phyloP scores from a whole-genome alignment of 2,329 filamentous ascomycete species.

The Hymenoscyphus infarciens region DNA sequence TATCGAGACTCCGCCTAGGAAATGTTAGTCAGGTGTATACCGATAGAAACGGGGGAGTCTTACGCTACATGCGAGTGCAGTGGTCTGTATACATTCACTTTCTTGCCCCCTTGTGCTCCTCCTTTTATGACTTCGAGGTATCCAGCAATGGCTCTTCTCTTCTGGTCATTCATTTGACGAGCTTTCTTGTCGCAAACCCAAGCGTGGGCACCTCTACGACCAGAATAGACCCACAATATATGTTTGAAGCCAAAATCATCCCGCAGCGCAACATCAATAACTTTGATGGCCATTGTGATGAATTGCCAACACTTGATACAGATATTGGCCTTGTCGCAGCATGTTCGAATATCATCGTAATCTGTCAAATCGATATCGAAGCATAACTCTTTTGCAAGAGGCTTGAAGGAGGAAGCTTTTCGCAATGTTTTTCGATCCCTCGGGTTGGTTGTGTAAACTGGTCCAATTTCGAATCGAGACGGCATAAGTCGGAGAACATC shows the following conservation, averaged over 20 bases:
- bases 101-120: slow-evolving; percentile 80
- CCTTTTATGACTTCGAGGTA: slow-evolving; percentile 91
- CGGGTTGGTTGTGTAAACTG: slow-evolving; percentile 92
- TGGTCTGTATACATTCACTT: slow-evolving; percentile 77
- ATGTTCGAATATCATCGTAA: slow-evolving; percentile 95
- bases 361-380: slow-evolving; percentile 99
- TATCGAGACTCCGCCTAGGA: slow-evolving; percentile 72
- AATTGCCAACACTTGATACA: slow-evolving; percentile 95
- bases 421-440: slow-evolving; percentile 86
- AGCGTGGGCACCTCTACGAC: slow-evolving; percentile 91
- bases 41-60: slow-evolving; percentile 29
- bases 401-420: slow-evolving; percentile 77
- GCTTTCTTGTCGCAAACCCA: slow-evolving; percentile 95
- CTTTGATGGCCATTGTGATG: slow-evolving; percentile 96
- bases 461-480: slow-evolving; percentile 95
- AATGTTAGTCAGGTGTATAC: slow-evolving; percentile 12
- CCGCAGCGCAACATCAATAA: slow-evolving; percentile 78
- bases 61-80: slow-evolving; percentile 84
- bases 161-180: slow-evolving; percentile 78
- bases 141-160: slow-evolving; percentile 77
- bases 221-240: slow-evolving; percentile 98
- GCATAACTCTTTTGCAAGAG: slow-evolving; percentile 87
- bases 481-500: slow-evolving; percentile 86
- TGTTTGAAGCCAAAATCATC: slow-evolving; percentile 97
- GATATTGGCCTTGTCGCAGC: slow-evolving; percentile 90